Evolutionary conservation across 148 eudicot genomes (phyloP), one percentile per base, ranked within the genome.

Genomic region (Rhododendron ovatum): DNA sequence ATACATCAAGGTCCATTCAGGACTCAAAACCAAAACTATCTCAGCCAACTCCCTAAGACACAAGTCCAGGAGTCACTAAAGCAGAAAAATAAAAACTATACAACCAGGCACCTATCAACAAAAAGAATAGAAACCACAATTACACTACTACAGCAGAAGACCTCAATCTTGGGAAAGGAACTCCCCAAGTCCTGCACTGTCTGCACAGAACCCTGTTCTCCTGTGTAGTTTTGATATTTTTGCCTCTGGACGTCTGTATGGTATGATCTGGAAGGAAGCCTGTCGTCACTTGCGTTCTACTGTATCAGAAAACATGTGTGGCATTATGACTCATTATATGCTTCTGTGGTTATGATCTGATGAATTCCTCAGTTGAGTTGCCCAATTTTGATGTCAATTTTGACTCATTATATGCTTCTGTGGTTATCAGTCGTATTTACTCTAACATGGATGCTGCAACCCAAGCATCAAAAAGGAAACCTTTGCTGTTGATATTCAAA

Each of bases 331-430:
- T 77, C 20, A 30, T 84, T 61, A 71, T 35, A 74, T 86, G 59
- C 11, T 28, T 65, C 14, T 67, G 59, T 85, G 22, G 39, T 26
- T 13, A 24, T 30, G 76, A 30, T 51, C 37, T 51, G 13, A 55
- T 75, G 78, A 39, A 63, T 51, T 79, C 50, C 20, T 85, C 87
- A 45, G 76, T 28, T 41, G 28, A 43, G 39, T 67, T 83, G 48
- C 57, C 14, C 26, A 28, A 41, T 41, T 41, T 41, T 41, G 43
- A 41, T 41, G 43, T 41, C 43, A 41, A 41, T 41, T 41, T 41
- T 6, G 45, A 41, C 45, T 41, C 45, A 41, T 41, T 41, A 41
- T 41, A 41, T 41, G 45, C 45, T 6, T 41, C 45, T 41, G 45
- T 41, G 45, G 45, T 41, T 41, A 41, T 41, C 8, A 41, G 6